phyloP scores from a whole-genome alignment of 805 yeast species.

The Myxozyma vanderwaltii region DNA sequence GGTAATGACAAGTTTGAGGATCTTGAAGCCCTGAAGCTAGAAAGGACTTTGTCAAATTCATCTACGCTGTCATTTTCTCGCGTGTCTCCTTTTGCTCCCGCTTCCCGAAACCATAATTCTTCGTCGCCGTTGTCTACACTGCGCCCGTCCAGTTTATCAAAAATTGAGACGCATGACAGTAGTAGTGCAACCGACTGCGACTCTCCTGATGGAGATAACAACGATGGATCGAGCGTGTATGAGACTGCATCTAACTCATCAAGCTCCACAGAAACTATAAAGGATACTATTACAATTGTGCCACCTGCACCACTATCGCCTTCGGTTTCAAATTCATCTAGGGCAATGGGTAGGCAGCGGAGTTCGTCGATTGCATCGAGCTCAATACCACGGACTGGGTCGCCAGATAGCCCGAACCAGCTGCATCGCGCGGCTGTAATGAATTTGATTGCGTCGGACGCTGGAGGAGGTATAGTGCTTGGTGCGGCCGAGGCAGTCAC shows the following conservation, averaged over 20 bases:
- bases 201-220: constrained; percentile 1
- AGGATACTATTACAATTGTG: constrained; percentile 5
- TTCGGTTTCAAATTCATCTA: neutral
- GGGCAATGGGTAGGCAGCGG: neutral
- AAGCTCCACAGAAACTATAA: constrained; percentile 3
- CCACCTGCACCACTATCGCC: neutral
- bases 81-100: neutral
- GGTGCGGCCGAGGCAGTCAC: constrained; percentile 23
- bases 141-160: constrained; percentile 2
- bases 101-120: neutral
- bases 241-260: constrained; percentile 8
- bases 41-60: neutral
- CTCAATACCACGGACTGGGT: constrained; percentile 8
- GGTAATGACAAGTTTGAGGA: neutral
- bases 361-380: constrained; percentile 8
- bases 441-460: neutral
- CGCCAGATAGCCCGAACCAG: constrained; percentile 1
- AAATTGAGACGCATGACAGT: neutral
- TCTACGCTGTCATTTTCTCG: constrained; percentile 7
- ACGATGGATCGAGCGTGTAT: neutral
- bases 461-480: constrained; percentile 9
- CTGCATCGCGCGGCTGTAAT: neutral
- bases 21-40: constrained; percentile 1
- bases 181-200: neutral
- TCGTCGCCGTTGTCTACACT: neutral